Evolutionary conservation across 495 filamentous ascomycete species (phyloP).

Genomic region (Penicillium steckii): DNA sequence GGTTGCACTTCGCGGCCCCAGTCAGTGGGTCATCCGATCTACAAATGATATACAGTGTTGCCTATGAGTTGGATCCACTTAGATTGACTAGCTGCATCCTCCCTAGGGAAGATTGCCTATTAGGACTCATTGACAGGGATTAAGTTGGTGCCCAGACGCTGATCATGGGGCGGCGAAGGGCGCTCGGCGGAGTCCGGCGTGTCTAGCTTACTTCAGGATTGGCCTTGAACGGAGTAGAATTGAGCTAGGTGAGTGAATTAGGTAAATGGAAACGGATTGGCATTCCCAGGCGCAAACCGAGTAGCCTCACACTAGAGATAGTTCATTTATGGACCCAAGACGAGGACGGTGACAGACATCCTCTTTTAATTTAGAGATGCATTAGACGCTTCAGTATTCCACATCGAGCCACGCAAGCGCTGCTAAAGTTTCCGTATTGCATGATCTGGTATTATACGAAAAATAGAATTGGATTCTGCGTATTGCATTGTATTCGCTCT

Average conservation of each 20-base stretch:
- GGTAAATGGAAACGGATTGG: not conserved
- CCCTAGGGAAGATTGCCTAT: not conserved
- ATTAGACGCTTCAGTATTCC: not conserved
- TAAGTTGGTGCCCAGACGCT: not conserved
- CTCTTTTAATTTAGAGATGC: not conserved
- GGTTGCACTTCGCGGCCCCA: not conserved
- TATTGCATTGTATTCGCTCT: not conserved
- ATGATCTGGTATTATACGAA: not conserved
- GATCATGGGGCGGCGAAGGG: not conserved
- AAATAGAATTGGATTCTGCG: not conserved
- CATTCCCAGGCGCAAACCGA: not conserved
- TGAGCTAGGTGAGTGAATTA: not conserved
- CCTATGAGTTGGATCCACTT: not conserved
- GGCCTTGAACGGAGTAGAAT: not conserved
- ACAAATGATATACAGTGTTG: not conserved
- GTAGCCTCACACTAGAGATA: too few relatives aligned
- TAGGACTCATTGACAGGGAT: not conserved
- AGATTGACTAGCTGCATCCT: not conserved
- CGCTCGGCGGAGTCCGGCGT: slow-evolving; percentile 5
- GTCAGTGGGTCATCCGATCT: not conserved
- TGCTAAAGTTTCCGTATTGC: not conserved
- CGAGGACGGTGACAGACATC: too few relatives aligned
- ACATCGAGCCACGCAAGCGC: not conserved
- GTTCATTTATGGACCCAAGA: too few relatives aligned
- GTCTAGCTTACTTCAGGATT: not conserved